Percentiles rank a stretch among this genome's conserved stretches.
These are phyloP conservation scores for Pythium vanterpoolii DNA, from an alignment of 352 stramenopile genomes.

Conservation along the genomic window DNA sequence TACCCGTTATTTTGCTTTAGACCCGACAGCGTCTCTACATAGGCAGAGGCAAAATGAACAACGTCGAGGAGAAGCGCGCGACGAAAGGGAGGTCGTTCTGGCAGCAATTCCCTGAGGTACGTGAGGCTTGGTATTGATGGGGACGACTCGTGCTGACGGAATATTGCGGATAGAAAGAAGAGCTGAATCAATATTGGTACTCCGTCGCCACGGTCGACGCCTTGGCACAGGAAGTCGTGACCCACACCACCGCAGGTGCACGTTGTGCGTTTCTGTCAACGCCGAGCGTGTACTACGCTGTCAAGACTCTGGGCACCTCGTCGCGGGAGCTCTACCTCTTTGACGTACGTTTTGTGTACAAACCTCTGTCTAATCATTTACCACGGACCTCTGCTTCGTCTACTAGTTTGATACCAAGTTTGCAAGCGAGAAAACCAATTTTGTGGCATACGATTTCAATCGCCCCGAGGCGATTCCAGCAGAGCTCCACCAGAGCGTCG, in stretches of 20 bases:
- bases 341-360: conserved; percentile 49
- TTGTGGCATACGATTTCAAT: conserved; percentile 92
- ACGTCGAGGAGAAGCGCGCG: conserved; percentile 16
- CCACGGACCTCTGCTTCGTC: background rate
- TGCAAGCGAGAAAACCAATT: conserved; percentile 43
- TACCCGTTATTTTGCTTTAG: too few species aligned
- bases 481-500: conserved; percentile 64
- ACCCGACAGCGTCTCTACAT: too few species aligned
- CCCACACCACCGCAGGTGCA: conserved; percentile 38
- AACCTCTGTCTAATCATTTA: background rate
- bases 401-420: conserved; percentile 87
- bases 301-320: conserved; percentile 36
- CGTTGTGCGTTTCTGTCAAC: conserved; percentile 92
- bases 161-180: conserved; percentile 66
- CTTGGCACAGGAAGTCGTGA: conserved; percentile 57
- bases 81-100: conserved; percentile 44
- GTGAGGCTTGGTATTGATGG: background rate
- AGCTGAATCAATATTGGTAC: conserved; percentile 98
- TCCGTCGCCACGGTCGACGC: conserved; percentile 83
- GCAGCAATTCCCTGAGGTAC: conserved; percentile 65
- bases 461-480: conserved; percentile 58
- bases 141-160: too few species aligned
- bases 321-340: conserved; percentile 77
- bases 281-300: conserved; percentile 91
- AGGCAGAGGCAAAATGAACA: conserved; percentile 15